Percentiles rank a stretch among this genome's conserved stretches.
These are phyloP conservation scores for Pleodorina starrii DNA, from an alignment of 139 green algal genomes.

Conservation along the genomic window DNA sequence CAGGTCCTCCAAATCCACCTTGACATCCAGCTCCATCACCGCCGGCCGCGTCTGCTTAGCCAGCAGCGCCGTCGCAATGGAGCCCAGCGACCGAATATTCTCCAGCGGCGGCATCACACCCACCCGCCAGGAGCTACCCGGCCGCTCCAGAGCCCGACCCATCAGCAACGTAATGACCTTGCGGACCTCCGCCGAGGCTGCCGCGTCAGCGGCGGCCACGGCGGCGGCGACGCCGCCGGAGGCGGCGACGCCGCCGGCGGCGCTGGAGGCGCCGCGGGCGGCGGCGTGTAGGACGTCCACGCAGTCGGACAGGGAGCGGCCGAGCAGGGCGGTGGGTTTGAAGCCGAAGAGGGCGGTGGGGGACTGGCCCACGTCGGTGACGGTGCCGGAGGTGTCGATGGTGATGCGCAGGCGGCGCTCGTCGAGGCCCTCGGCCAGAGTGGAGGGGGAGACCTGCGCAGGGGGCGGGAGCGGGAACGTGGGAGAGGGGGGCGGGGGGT, in stretches of 20 bases:
- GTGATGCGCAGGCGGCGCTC: slow-evolving; percentile 57
- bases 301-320: slow-evolving; percentile 34
- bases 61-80: slow-evolving; percentile 39
- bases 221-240: neutral
- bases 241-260: neutral
- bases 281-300: slow-evolving; percentile 46
- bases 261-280: neutral
- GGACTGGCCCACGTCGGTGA: slow-evolving; percentile 42
- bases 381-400: slow-evolving; percentile 55
- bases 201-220: neutral
- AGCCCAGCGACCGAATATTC: slow-evolving; percentile 16
- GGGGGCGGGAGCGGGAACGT: neutral
- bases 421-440: slow-evolving; percentile 48
- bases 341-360: slow-evolving; percentile 64
- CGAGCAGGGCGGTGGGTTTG: slow-evolving; percentile 50
- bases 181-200: neutral
- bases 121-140: slow-evolving; percentile 42
- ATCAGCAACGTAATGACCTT: slow-evolving; percentile 15
- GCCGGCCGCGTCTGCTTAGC: slow-evolving; percentile 44
- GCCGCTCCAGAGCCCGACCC: slow-evolving; percentile 20
- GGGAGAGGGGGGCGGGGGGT: neutral
- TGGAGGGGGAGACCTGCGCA: neutral
- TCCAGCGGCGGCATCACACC: slow-evolving; percentile 40
- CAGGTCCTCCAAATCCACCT: slow-evolving; percentile 48
- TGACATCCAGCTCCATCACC: slow-evolving; percentile 51